phyloP scores from a whole-genome alignment of 495 filamentous ascomycete genomes.

The Haplographium delicatum region DNA sequence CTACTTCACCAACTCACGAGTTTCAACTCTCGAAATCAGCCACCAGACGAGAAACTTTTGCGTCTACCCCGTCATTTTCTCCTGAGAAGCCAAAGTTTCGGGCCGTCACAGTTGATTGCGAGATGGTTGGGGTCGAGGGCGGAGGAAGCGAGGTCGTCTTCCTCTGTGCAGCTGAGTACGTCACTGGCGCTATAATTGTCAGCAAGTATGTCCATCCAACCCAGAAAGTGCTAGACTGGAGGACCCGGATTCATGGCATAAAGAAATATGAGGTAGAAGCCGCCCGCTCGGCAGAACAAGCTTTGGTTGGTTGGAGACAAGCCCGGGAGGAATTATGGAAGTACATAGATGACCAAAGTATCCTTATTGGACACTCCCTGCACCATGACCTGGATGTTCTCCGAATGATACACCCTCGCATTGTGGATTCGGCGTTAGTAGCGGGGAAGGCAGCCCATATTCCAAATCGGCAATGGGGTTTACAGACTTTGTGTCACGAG shows the following conservation, averaged over 20 bases:
- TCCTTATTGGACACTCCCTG: slow-evolving; percentile 22
- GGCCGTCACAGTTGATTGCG: slow-evolving; percentile 20
- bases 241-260: slow-evolving; percentile 21
- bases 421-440: slow-evolving; percentile 23
- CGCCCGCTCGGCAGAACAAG: slow-evolving; percentile 12
- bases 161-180: slow-evolving; percentile 18
- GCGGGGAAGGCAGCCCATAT: slow-evolving; percentile 4
- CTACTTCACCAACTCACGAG: slow-evolving; percentile 16
- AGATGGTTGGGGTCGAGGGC: slow-evolving; percentile 19
- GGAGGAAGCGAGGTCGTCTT: slow-evolving; percentile 17
- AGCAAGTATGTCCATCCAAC: slow-evolving; percentile 15
- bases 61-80: slow-evolving; percentile 10
- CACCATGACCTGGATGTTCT: slow-evolving; percentile 22
- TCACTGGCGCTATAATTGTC: slow-evolving; percentile 19
- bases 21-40: slow-evolving; percentile 16
- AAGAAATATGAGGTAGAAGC: slow-evolving; percentile 12
- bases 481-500: slow-evolving; percentile 14
- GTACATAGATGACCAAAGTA: slow-evolving; percentile 15
- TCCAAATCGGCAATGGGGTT: slow-evolving; percentile 8
- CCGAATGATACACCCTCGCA: slow-evolving; percentile 18
- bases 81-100: slow-evolving; percentile 13
- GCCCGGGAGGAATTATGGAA: slow-evolving; percentile 21
- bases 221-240: slow-evolving; percentile 12
- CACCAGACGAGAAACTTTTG: slow-evolving; percentile 7
- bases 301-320: slow-evolving; percentile 15